Conservation (phyloP, 2,329 filamentous ascomycete species). For the Chrysosphaeria jannelii region DNA sequence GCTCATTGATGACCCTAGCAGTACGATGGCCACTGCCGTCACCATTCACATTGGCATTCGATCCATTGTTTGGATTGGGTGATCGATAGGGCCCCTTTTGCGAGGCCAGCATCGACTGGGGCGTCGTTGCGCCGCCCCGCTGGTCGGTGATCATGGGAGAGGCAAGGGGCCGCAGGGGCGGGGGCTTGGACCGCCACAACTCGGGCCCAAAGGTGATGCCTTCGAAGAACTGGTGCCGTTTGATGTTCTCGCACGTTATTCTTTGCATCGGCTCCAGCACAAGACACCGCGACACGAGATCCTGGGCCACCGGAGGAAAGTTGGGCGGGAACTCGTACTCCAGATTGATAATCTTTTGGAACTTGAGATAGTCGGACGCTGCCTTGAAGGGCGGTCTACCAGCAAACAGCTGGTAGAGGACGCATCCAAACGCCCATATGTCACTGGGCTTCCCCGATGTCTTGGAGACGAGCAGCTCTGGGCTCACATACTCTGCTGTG, state of each 20-base stretch:
- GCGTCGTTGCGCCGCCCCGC: conserved; percentile 16
- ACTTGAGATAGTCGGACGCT: conserved; percentile 82
- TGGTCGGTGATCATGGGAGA: conserved; percentile 49
- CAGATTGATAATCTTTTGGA: conserved; percentile 86
- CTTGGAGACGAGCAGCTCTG: conserved; percentile 87
- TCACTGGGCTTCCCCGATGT: conserved; percentile 94
- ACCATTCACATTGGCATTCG: background rate
- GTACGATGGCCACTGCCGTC: conserved; percentile 18
- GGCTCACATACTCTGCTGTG: conserved; percentile 93
- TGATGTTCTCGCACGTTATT: conserved; percentile 82
- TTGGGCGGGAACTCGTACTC: conserved; percentile 82
- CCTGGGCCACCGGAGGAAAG: conserved; percentile 61
- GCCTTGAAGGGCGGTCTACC: conserved; percentile 95
- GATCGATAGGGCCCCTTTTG: background rate
- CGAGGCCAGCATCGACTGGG: too few relatives aligned
- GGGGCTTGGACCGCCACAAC: conserved; percentile 74
- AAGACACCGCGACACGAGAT: conserved; percentile 68
- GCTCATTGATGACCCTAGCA: conserved; percentile 65
- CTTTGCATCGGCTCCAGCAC: conserved; percentile 66
- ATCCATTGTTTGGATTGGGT: background rate
- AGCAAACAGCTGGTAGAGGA: conserved; percentile 83
- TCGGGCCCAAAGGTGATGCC: conserved; percentile 57
- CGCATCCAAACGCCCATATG: conserved; percentile 94
- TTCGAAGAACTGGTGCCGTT: conserved; percentile 85
- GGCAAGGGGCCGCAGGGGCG: conserved; percentile 53